These are phyloP conservation scores for Barnettozyma californica DNA, from an alignment of 805 yeast species.

Conservation along the genomic window DNA sequence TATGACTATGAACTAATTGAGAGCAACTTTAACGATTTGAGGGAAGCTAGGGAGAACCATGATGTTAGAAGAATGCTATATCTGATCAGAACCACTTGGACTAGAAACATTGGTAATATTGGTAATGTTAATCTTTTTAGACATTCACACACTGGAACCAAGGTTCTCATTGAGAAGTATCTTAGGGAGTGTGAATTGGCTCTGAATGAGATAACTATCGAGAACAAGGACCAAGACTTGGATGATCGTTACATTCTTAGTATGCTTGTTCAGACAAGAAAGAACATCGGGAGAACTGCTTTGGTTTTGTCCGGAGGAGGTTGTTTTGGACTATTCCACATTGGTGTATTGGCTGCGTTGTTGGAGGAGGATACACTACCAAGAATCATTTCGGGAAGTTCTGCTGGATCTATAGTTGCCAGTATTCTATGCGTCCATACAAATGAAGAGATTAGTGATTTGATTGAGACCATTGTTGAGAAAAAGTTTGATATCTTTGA, in stretches of 20 bases:
- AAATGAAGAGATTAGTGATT: slow-evolving; percentile 57
- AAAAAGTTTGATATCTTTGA: slow-evolving; percentile 49
- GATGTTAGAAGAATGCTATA: slow-evolving; percentile 63
- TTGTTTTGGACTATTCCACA: slow-evolving; percentile 86
- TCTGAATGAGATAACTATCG: slow-evolving; percentile 24
- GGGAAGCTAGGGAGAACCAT: slow-evolving; percentile 47
- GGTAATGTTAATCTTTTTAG: slow-evolving; percentile 75
- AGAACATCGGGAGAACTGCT: slow-evolving; percentile 92
- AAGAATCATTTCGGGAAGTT: slow-evolving; percentile 84
- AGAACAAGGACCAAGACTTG: slow-evolving; percentile 27
- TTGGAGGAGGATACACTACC: slow-evolving; percentile 75
- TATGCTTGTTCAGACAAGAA: slow-evolving; percentile 80
- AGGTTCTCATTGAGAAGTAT: slow-evolving; percentile 75
- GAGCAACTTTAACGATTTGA: slow-evolving; percentile 48
- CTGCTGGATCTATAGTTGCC: slow-evolving; percentile 95
- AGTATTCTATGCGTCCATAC: slow-evolving; percentile 78
- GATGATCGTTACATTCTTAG: slow-evolving; percentile 70
- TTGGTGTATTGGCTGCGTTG: slow-evolving; percentile 83
- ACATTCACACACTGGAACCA: slow-evolving; percentile 83
- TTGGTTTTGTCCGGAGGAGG: slow-evolving; percentile 95
- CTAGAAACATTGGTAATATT: slow-evolving; percentile 80
- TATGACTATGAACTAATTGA: slow-evolving; percentile 68
- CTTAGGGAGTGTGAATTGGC: slow-evolving; percentile 67
- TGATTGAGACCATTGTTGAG: slow-evolving; percentile 44
- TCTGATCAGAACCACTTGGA: slow-evolving; percentile 78